phyloP scores from a whole-genome alignment of 2,329 filamentous ascomycete genomes.

The Trichoderma semiorbis region DNA sequence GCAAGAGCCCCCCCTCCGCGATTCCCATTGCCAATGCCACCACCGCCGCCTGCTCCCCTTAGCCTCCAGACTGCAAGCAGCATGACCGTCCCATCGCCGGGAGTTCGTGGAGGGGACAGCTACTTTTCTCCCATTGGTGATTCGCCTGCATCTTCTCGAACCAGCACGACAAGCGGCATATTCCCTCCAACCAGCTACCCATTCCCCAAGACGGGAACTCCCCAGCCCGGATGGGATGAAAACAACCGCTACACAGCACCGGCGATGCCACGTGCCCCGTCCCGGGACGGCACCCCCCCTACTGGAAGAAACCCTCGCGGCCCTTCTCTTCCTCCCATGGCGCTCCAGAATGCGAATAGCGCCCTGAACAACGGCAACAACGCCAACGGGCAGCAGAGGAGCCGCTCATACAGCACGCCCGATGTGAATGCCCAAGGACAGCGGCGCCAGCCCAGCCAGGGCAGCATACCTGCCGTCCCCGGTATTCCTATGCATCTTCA shows the following conservation, averaged over 20 bases:
- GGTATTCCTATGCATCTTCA: constrained; percentile 71
- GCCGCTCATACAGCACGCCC: constrained; percentile 90
- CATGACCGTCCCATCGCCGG: constrained; percentile 53
- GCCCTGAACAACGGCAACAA: constrained; percentile 21
- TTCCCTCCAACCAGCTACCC: constrained; percentile 57
- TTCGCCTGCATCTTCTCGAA: constrained; percentile 71
- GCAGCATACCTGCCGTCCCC: constrained; percentile 65
- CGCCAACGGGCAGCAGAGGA: constrained; percentile 58
- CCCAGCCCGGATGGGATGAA: constrained; percentile 68
- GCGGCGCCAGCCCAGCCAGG: constrained; percentile 52
- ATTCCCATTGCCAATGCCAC: constrained; percentile 63
- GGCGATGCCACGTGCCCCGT: constrained; percentile 76
- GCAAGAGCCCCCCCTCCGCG: constrained; percentile 63
- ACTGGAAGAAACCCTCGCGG: constrained; percentile 64
- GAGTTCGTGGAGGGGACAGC: constrained; percentile 65
- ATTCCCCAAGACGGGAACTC: constrained; percentile 68
- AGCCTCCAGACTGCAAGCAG: constrained; percentile 61
- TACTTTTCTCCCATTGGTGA: constrained; percentile 91
- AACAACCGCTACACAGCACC: constrained; percentile 84
- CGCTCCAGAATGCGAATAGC: constrained; percentile 51
- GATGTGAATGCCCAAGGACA: constrained; percentile 76
- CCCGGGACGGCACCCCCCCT: constrained; percentile 69
- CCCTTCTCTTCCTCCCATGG: constrained; percentile 76
- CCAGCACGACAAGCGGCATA: constrained; percentile 71
- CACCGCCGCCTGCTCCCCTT: constrained; percentile 47